These are phyloP conservation scores for Dryadomyces quercivorus DNA, from an alignment of 2,329 filamentous ascomycete genomes.

Conservation along the genomic window DNA sequence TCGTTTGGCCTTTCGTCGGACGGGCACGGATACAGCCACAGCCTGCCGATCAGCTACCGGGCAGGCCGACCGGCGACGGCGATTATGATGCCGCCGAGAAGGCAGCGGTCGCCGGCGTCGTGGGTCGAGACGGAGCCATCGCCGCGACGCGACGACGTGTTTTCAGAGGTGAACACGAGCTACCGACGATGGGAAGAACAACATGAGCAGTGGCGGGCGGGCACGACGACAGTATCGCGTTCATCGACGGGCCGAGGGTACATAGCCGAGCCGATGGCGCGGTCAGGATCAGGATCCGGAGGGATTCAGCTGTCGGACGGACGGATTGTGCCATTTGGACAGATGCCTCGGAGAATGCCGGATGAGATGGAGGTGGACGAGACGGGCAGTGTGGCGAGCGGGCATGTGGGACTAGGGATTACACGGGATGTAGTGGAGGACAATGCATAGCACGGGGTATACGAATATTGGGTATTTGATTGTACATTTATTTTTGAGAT, in stretches of 20 bases:
- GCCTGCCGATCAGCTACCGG: not conserved
- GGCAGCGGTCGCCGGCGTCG: constrained; percentile 17
- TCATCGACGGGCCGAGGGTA: not conserved
- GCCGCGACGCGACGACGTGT: constrained; percentile 19
- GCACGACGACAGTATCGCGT: not conserved
- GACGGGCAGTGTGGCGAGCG: not conserved
- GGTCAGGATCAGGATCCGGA: constrained; percentile 8
- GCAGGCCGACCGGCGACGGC: not conserved
- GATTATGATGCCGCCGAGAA: constrained; percentile 14
- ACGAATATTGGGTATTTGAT: no score
- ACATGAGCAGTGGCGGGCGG: not conserved
- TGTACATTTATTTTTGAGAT: no score
- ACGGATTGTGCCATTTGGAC: constrained; percentile 15
- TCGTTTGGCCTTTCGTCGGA: not conserved
- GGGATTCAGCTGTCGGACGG: constrained; percentile 15
- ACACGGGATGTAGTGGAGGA: not conserved
- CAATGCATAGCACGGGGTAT: no score
- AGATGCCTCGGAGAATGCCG: not conserved
- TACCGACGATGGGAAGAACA: constrained; percentile 17
- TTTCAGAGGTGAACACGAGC: constrained; percentile 19
- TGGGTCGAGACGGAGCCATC: constrained; percentile 33
- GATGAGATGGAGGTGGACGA: not conserved
- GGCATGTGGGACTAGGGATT: not conserved
- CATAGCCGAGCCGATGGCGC: constrained; percentile 13
- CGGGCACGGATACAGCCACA: not conserved